Evolutionary conservation across 176 grass and related monocot genomes (phyloP), one percentile per base, ranked within the genome.

Genomic region (Carex scoparia): DNA sequence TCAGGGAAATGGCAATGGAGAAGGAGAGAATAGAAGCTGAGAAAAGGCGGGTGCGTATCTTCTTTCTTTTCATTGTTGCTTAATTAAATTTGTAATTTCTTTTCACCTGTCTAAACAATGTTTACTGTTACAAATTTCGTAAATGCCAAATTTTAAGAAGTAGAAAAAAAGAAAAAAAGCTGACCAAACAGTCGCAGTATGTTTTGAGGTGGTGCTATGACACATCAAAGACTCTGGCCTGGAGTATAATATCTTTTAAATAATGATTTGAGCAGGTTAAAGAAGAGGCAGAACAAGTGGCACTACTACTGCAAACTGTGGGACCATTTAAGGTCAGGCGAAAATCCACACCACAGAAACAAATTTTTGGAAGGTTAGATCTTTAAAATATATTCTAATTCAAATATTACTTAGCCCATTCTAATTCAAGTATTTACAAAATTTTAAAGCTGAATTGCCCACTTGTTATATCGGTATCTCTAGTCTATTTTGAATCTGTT

Each of bases 21-120:
- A 87, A 94, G 65, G 85, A 93, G 80, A 92, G 93, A 89, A 98
- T 98, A 49, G 95, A 98, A 16, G 88, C 95, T 44, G 95, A 98
- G 65, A 95, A 95, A 87, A 79, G 74, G 60, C 82, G 95, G 65
- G 95, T 95, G 85, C 85, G 86, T 55, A 70, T 51, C 10, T 31
- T 44, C 8, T 12, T 80, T 33, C 48, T 40, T 28, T 48, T 74
- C n/a, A 28, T 51, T 53, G 2, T 10, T 10, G 0, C 9, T 49
- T 49, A 49, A 18, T 28, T 63, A 7, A 28, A 32, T 9, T 33
- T 57, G 51, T 15, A 77, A 33, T 55, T 33, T 33, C 74, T 78
- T 78, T 78, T 33, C 19, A 78, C 58, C 74, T 78, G 27, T 78
- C 13, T 56, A 30, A 78, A 58, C 28, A 78, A 32, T 57, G 28